Conservation (phyloP, 169 alveolate species). For the Plasmodium gonderi region DNA sequence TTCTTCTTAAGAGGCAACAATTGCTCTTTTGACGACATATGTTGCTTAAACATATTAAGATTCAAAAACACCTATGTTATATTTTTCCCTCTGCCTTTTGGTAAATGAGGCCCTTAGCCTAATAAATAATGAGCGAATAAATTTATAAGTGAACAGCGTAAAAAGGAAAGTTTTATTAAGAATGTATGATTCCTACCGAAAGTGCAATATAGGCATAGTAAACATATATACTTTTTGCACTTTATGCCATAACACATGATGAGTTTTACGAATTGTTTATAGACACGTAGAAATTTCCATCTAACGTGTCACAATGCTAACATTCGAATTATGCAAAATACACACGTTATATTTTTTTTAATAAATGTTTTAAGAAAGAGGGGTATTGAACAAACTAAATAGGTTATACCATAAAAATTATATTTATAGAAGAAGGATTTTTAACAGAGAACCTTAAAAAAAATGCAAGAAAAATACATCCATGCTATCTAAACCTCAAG, state of each 20-base stretch:
- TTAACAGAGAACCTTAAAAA: not conserved
- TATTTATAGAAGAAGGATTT: not conserved
- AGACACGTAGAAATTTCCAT: not conserved
- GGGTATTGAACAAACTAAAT: not conserved
- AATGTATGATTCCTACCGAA: not conserved
- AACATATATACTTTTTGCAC: not conserved
- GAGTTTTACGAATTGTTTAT: not conserved
- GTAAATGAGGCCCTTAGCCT: not conserved
- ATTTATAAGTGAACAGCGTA: not conserved
- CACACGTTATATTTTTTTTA: not conserved
- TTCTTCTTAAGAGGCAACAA: not conserved
- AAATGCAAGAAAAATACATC: not conserved
- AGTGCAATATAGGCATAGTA: not conserved
- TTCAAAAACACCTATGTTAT: not conserved
- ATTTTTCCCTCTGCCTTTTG: not conserved
- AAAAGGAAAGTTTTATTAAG: not conserved
- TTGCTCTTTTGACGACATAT: not conserved
- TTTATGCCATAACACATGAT: not conserved
- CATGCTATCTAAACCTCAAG: not conserved
- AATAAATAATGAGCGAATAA: not conserved
- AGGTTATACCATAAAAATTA: slow-evolving; percentile 3
- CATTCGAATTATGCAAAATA: not conserved
- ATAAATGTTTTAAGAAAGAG: not conserved
- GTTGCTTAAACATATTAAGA: not conserved
- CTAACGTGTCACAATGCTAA: not conserved